Evolutionary conservation across 805 yeast genomes (phyloP).

Genomic region (Ogataea polymorpha): DNA sequence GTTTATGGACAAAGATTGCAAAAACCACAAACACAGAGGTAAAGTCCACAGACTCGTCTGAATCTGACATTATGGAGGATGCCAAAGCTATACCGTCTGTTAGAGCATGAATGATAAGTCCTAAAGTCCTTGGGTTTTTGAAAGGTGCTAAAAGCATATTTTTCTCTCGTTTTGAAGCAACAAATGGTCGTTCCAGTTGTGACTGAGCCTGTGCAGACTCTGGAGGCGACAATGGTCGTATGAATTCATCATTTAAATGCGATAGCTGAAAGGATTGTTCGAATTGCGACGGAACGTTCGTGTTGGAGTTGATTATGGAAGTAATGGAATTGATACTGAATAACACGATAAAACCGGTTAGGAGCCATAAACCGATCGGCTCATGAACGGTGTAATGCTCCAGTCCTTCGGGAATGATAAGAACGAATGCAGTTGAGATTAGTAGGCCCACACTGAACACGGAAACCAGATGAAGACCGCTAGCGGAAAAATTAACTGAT

Average conservation of each 20-base stretch:
- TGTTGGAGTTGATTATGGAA: slow-evolving; percentile 4
- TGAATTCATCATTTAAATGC: neutral
- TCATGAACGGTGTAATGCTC: slow-evolving; percentile 31
- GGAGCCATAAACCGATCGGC: slow-evolving; percentile 45
- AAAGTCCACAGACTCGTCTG: slow-evolving; percentile 9
- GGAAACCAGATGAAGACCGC: slow-evolving; percentile 39
- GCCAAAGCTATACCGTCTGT: slow-evolving; percentile 77
- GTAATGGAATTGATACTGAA: slow-evolving; percentile 42
- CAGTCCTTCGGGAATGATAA: slow-evolving; percentile 67
- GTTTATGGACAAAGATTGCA: slow-evolving; percentile 66
- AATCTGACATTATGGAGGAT: slow-evolving; percentile 41
- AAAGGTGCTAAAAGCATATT: slow-evolving; percentile 31
- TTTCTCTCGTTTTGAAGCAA: slow-evolving; percentile 4
- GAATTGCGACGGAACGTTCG: neutral
- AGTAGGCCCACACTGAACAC: slow-evolving; percentile 58
- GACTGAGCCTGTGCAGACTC: neutral
- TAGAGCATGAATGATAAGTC: slow-evolving; percentile 61
- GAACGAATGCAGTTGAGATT: slow-evolving; percentile 54
- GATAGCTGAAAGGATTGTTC: slow-evolving; percentile 4
- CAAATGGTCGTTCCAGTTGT: neutral
- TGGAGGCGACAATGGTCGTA: slow-evolving; percentile 4
- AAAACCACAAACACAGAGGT: slow-evolving; percentile 43
- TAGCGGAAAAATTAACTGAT: slow-evolving; percentile 21
- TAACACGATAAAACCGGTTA: slow-evolving; percentile 55
- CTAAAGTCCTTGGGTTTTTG: slow-evolving; percentile 51